A percentile compares a stretch with the other conserved stretches of the same genome.
These are phyloP conservation scores for Letharia lupina DNA, from an alignment of 495 filamentous ascomycete genomes.

Conservation along the genomic window DNA sequence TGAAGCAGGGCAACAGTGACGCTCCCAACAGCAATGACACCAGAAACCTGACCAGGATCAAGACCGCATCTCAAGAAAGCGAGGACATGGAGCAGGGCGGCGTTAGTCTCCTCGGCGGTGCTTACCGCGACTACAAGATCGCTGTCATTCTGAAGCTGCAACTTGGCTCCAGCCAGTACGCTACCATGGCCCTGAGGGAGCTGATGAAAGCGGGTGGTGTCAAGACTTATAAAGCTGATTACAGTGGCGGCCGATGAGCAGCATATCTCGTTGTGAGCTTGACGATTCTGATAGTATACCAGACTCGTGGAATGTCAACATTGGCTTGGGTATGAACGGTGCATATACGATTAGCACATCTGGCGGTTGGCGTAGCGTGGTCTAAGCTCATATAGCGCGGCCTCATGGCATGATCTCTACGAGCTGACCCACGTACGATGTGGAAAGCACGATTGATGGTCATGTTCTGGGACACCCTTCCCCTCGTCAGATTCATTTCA, in stretches of 20 bases:
- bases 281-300: too few relatives aligned
- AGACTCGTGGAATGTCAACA: too few relatives aligned
- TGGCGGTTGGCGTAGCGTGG: too few relatives aligned
- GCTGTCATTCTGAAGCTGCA: constrained; percentile 81
- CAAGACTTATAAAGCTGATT: constrained; percentile 57
- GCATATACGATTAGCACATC: too few relatives aligned
- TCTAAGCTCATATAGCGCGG: too few relatives aligned
- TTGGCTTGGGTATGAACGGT: too few relatives aligned
- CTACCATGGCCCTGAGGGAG: constrained; percentile 88
- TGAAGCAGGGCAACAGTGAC: neutral
- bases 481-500: too few relatives aligned
- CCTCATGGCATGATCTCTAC: too few relatives aligned
- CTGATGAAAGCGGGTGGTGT: constrained; percentile 60
- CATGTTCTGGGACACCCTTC: too few relatives aligned
- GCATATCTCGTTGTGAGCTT: too few relatives aligned
- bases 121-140: constrained; percentile 45
- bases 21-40: neutral
- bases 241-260: constrained; percentile 38
- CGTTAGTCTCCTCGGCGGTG: constrained; percentile 12
- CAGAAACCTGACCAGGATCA: neutral
- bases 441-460: too few relatives aligned
- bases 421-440: too few relatives aligned
- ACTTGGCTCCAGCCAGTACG: constrained; percentile 80
- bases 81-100: constrained; percentile 13
- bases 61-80: neutral